These are phyloP conservation scores for Letharia columbiana DNA, from an alignment of 495 filamentous ascomycete genomes.

Conservation along the genomic window DNA sequence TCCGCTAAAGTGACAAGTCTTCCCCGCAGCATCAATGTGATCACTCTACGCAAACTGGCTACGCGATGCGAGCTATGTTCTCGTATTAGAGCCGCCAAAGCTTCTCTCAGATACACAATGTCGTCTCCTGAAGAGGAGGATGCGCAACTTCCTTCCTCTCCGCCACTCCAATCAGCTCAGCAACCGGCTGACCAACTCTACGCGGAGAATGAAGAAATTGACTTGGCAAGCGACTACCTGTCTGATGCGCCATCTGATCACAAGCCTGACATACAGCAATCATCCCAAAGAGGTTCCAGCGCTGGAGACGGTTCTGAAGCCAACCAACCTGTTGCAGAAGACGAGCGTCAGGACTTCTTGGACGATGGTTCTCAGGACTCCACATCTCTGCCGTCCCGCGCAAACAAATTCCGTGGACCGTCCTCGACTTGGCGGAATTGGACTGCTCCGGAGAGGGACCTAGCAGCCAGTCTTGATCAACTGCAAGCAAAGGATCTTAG, in stretches of 20 bases:
- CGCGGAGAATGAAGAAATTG: neutral
- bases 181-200: neutral
- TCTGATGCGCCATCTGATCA: neutral
- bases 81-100: no score
- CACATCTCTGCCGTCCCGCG: constrained; percentile 27
- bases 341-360: neutral
- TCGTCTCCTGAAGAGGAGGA: constrained; percentile 1
- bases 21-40: no score
- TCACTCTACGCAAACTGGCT: no score
- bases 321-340: neutral
- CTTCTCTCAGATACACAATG: neutral
- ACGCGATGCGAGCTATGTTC: no score
- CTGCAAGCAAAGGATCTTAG: constrained; percentile 53
- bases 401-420: constrained; percentile 47
- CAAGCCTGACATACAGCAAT: neutral
- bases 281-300: neutral
- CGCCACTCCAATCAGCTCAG: constrained; percentile 6
- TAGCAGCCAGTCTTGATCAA: constrained; percentile 49
- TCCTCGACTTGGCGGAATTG: constrained; percentile 50
- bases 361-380: neutral
- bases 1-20: no score
- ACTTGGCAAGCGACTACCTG: neutral
- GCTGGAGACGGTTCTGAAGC: neutral
- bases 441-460: constrained; percentile 50
- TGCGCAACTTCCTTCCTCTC: neutral